phyloP scores from a whole-genome alignment of 805 yeast species.

The Cyberlindnera sargentensis region DNA sequence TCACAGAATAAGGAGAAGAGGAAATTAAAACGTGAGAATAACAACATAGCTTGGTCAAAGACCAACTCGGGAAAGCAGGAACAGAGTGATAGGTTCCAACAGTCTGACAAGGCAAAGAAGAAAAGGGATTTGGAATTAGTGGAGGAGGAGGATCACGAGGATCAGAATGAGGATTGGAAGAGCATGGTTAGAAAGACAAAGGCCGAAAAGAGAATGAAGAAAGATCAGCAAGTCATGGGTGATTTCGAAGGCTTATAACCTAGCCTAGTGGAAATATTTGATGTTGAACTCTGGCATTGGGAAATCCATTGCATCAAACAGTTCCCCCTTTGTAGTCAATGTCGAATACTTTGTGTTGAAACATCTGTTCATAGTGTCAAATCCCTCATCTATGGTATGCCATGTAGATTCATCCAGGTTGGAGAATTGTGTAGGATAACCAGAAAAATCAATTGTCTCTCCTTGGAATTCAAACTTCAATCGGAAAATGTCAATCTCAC shows the following conservation, averaged over 20 bases:
- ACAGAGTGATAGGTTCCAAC: constrained; percentile 46
- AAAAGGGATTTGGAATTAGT: constrained; percentile 54
- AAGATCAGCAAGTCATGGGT: constrained; percentile 39
- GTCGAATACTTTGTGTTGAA: constrained; percentile 10
- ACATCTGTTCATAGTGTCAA: constrained; percentile 10
- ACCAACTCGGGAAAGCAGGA: constrained; percentile 40
- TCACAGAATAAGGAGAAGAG: constrained; percentile 17
- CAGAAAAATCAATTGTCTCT: constrained; percentile 8
- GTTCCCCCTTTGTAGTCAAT: constrained; percentile 6
- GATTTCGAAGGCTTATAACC: constrained; percentile 50
- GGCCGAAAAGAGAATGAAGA: constrained; percentile 37
- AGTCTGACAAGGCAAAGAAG: constrained; percentile 20
- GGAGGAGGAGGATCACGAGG: constrained; percentile 32
- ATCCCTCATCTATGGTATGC: constrained; percentile 4
- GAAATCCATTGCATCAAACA: constrained; percentile 10
- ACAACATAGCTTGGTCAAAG: constrained; percentile 28
- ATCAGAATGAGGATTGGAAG: constrained; percentile 78
- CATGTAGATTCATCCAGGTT: constrained; percentile 6
- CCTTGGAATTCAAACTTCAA: constrained; percentile 8
- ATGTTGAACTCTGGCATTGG: constrained; percentile 15
- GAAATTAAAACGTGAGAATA: constrained; percentile 25
- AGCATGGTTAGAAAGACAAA: constrained; percentile 63
- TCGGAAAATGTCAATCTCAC: constrained; percentile 9
- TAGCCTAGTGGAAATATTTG: constrained; percentile 6
- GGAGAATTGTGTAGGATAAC: constrained; percentile 4